Evolutionary conservation across 2,329 filamentous ascomycete genomes (phyloP), one percentile per base, ranked within the genome.

Genomic region (Lecanicillium sp.): DNA sequence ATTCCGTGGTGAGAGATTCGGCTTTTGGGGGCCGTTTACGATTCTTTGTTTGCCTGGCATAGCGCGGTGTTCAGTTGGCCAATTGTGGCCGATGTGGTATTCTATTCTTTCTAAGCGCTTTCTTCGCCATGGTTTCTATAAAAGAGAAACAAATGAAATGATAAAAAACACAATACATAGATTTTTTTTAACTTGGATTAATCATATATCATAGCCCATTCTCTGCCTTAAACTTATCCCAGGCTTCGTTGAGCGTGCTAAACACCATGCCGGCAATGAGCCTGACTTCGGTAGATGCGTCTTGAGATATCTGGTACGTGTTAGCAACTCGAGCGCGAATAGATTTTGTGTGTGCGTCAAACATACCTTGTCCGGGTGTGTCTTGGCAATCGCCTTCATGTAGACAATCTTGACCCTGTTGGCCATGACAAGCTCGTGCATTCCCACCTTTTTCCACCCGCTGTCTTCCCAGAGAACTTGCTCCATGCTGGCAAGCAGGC

Each of bases 311-410:
- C 79, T 83, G 49, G 22, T 29, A 39, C 4, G 4, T 28, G 18
- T 37, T 18, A 37, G 42, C 54, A 39, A 35, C 11, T 15, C 29
- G 15, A 32, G 12, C 28, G 37, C 42, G 18, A 17, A 22, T 36
- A 17, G 36, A 49, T n/a, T n/a, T n/a, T n/a, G n/a, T n/a, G 43
- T 40, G 42, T 13, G 2, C 17, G 8, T 15, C 17, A 20, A 43
- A 61, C 78, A 63, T 71, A 96, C 92, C 83, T 98, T 98, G 61
- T 98, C 92, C 44, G 92, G 92, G 72, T 98, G 92, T 50, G 92
- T 92, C 72, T 96, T 97, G 10, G 83, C 87, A 72, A 98, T 97
- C 5, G 90, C 92, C 75, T 95, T 96, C 92, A 98, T 97, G 59
- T 98, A 98, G 44, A 85, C 72, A 47, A 98, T 83, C 76, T 98